A percentile compares a stretch with the other conserved stretches of the same genome.
Conservation (phyloP, 495 filamentous ascomycete genomes). For the Friedmanniomyces simplex region DNA sequence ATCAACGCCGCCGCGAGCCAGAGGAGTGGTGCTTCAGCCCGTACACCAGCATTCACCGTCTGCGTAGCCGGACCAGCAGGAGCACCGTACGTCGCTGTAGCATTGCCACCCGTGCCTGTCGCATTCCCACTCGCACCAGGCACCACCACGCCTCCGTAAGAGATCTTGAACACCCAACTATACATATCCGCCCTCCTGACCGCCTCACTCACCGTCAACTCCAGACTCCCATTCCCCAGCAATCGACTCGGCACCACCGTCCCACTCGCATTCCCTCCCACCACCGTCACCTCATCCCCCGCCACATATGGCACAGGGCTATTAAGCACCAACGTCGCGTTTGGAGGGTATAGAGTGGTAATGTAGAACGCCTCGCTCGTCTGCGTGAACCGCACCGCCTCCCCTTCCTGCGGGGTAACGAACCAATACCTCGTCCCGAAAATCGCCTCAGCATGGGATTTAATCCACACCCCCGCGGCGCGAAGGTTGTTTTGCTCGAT, state of each 20-base stretch:
- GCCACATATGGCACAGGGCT: conserved; percentile 37
- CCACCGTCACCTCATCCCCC: conserved; percentile 38
- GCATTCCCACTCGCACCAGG: too few species aligned
- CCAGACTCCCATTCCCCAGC: conserved; percentile 25
- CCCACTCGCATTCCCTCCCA: conserved; percentile 36
- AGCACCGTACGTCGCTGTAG: not conserved
- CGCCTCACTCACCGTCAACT: conserved; percentile 24
- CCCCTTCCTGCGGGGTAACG: conserved; percentile 38
- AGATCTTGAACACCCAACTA: conserved; percentile 44
- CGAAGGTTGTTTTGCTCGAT: conserved; percentile 38
- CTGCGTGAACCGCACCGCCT: conserved; percentile 41
- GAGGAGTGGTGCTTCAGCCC: not conserved
- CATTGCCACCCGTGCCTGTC: not conserved
- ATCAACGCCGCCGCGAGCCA: not conserved
- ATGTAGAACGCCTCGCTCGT: conserved; percentile 45
- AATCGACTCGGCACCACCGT: conserved; percentile 27
- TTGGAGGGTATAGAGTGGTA: conserved; percentile 36
- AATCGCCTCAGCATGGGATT: conserved; percentile 41
- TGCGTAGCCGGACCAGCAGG: conserved; percentile 1
- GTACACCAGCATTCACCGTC: not conserved
- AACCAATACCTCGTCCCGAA: conserved; percentile 51
- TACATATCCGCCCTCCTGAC: conserved; percentile 34
- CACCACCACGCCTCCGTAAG: conserved; percentile 12
- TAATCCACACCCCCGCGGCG: conserved; percentile 43
- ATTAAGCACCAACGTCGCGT: conserved; percentile 31